These are phyloP conservation scores for Cyberlindnera misumaiensis DNA, from an alignment of 805 yeast genomes.

Conservation along the genomic window DNA sequence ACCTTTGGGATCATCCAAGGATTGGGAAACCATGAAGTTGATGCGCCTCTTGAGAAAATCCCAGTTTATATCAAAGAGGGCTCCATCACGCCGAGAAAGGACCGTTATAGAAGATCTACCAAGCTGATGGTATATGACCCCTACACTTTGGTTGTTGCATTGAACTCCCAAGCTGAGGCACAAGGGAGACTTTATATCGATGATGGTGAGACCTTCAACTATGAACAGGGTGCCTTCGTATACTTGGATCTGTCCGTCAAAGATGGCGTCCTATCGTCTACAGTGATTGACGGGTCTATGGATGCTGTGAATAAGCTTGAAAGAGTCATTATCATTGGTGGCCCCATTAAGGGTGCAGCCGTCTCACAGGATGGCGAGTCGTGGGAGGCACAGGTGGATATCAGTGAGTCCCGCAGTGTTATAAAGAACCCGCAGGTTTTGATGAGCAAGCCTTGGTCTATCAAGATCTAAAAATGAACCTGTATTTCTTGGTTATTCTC, in stretches of 20 bases:
- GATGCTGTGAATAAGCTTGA: slow-evolving; percentile 37
- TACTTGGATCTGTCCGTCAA: slow-evolving; percentile 34
- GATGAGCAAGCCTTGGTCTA: slow-evolving; percentile 42
- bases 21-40: slow-evolving; percentile 32
- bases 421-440: slow-evolving; percentile 47
- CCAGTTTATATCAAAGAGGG: slow-evolving; percentile 83
- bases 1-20: slow-evolving; percentile 29
- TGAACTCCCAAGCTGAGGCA: slow-evolving; percentile 43
- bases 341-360: slow-evolving; percentile 10
- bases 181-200: slow-evolving; percentile 64
- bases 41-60: slow-evolving; percentile 48
- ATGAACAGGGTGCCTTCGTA: slow-evolving; percentile 43
- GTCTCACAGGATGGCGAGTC: slow-evolving; percentile 33
- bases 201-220: slow-evolving; percentile 73
- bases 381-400: slow-evolving; percentile 30
- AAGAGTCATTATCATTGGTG: slow-evolving; percentile 45
- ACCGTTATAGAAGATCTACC: slow-evolving; percentile 74
- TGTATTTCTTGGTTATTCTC: neutral
- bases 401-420: slow-evolving; percentile 16
- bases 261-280: slow-evolving; percentile 27
- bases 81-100: slow-evolving; percentile 56
- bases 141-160: slow-evolving; percentile 63
- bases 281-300: slow-evolving; percentile 22
- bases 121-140: slow-evolving; percentile 75
- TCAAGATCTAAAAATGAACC: slow-evolving; percentile 14